Evolutionary conservation across 441 rosid genomes (phyloP), one percentile per base, ranked within the genome.

Genomic region (Cnidoscolus chayamansa): DNA sequence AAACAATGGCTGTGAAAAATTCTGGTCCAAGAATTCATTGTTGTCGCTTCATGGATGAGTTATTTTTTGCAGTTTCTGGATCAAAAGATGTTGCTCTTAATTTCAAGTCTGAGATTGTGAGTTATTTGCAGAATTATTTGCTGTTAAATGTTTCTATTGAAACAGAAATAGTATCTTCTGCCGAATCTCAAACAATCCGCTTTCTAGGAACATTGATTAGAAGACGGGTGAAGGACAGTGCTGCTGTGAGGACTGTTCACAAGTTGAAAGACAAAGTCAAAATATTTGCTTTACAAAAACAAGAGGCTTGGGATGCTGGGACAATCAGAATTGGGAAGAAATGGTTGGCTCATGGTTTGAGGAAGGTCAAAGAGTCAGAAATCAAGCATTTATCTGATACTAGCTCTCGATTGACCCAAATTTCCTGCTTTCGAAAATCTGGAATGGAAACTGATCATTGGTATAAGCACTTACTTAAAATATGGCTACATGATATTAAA

Each of bases 391-490:
- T 92, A 84, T 91, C 89, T 6, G 90, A 88, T 81, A 70, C 69
- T 70, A 81, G 75, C 76, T 90, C 98, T 68, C 83, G 79, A 66
- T 80, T 92, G 83, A 88, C 76, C 85, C 84, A 85, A 79, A 86
- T 92, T 75, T 90, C 99, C 61, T 35, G 78, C 79, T 88, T 85
- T 56, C 87, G 99, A 53, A 92, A 92, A 84, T 73, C 81, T 73
- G 99, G 99, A 59, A 94, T 94, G 98, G 83, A 89, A 81, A 89
- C 96, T 7, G 99, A 92, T 85, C 97, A 94, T 68, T 94, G 98
- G 99, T 92, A 88, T 74, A 94, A 94, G 81, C 69, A 72, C 66
- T 79, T 94, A 56, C 77, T 90, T 74, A 88, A 88, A 76, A 77
- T 88, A 70, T 92, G 99, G 98, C 83, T 92, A 90, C 92, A 92